Base-by-base conservation (phyloP, 805 yeast species). In the Sungouiella thailandica region DNA sequence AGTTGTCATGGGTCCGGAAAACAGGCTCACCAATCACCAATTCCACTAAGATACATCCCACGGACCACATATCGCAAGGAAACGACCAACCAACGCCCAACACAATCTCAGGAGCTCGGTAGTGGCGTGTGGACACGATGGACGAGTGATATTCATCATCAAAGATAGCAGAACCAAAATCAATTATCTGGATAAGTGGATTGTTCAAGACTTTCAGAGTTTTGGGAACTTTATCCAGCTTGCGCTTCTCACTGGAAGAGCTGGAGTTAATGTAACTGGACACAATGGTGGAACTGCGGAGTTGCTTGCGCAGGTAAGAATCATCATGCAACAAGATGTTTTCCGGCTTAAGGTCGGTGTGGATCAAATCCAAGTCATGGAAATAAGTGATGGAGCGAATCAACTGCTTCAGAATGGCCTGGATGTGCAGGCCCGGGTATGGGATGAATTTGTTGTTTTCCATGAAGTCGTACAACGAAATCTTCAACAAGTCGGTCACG, bases 311-410 rank as follows among this genome's bases (percentile, higher is more conserved):
- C 10, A 44, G 47, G 37, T 53, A 74, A 1, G 72, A 57, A 47
- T 70, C 76, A 47, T 78, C 75, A 37, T 75, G 74, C 22, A 88
- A 65, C 22, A 93, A 59, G 27, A 93, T 83, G 55, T 93, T 93
- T 58, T 93, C 99, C 1, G 99, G 99, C 61, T 93, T 93, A 46
- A 93, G 69, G 58, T 93, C 99, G 0, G 99, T 93, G 60, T 93
- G 99, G 27, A 93, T 86, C 31, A 93, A 70, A 34, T 83, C 85
- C 54, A 93, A 67, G 51, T 86, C 95, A 57, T 93, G 99, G 41
- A 93, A 65, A 51, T 83, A 90, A 2, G 93, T 83, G 25, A 90
- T 94, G 0, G 93, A 81, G 43, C 88, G 70, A 15, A 93, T 68
- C 37, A 93, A 60, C 60, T 93, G 99, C 53, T 80, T 78, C 15